These are phyloP conservation scores for Stromatinia cepivora DNA, from an alignment of 2,329 filamentous ascomycete genomes.

Conservation along the genomic window DNA sequence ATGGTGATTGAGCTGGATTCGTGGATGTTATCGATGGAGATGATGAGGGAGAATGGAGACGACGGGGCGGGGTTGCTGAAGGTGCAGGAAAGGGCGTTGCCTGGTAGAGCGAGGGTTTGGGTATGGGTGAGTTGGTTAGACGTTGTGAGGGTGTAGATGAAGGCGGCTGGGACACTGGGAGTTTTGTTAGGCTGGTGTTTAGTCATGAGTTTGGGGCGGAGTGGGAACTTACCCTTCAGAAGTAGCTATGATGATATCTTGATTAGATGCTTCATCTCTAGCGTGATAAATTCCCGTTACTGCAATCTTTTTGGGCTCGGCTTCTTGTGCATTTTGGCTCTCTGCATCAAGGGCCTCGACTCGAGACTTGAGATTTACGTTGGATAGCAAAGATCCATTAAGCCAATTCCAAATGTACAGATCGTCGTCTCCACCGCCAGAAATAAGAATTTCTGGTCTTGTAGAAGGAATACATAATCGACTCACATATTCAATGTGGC, in stretches of 20 bases:
- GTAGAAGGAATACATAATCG: conserved; percentile 65
- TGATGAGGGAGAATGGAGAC: conserved; percentile 42
- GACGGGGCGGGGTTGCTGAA: conserved; percentile 31
- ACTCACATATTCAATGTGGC: conserved; percentile 82
- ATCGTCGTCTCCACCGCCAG: conserved; percentile 81
- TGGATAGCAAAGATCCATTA: conserved; percentile 50
- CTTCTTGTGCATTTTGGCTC: not conserved
- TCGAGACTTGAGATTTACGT: conserved; percentile 51
- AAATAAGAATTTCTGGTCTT: conserved; percentile 66
- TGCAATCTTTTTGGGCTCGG: conserved; percentile 39
- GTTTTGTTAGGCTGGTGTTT: conserved; percentile 16
- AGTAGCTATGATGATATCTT: conserved; percentile 51
- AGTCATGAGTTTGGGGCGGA: too few species aligned
- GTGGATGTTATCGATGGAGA: conserved; percentile 57
- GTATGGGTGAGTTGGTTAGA: conserved; percentile 52
- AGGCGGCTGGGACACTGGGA: conserved; percentile 59
- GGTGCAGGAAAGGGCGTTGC: conserved; percentile 54
- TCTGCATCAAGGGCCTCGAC: conserved; percentile 41
- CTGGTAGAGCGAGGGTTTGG: conserved; percentile 56
- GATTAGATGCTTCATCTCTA: conserved; percentile 38
- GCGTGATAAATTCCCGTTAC: conserved; percentile 42
- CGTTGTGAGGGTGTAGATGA: conserved; percentile 59
- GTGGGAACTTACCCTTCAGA: conserved; percentile 55
- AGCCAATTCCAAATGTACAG: conserved; percentile 83
- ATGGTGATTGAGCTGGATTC: conserved; percentile 50